Base-by-base conservation (phyloP, 352 stramenopile species). In the Pythium utonaiense region DNA sequence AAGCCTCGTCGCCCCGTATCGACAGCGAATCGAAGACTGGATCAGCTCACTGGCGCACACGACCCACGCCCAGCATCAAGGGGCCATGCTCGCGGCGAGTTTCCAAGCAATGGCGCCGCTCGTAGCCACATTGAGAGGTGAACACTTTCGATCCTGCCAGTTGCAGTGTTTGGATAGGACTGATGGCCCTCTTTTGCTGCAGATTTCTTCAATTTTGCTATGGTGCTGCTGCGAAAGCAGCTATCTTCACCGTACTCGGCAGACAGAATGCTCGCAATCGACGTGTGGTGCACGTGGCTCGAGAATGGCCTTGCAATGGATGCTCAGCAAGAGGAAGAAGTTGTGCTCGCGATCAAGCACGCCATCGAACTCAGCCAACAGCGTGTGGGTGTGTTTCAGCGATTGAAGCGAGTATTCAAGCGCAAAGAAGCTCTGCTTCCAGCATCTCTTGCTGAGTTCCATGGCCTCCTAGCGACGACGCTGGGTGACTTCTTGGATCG, bases 161-260 rank as follows among this genome's bases (percentile, higher is more conserved):
- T 6, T 3, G 52, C 14, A 53, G 36, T 16, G 50, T 14, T 28
- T 9, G 8, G 10, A 36, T 22, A 21, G 21, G 50, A 41, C 17
- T 47, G 36, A 47, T n/a, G n/a, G 6, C n/a, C 9, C 24, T 57
- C 12, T 25, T 6, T 34, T n/a, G 16, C 33, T 1, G 2, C 53
- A 92, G 83, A 88, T 53, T 76, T 92, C 25, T 91, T 86, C 62
- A 82, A 79, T 31, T 91, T 91, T 66, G 28, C 86, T n/a, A 91
- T 94, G 82, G 60, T 94, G 28, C 83, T 92, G 54, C 60, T 92
- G 50, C 71, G 80, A 3, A 94, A 94, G n/a, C 62, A 89, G 6
- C 50, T 94, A 14, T 88, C 80, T 10, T 77, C 75, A 21, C 60
- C 72, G 1, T 76, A 81, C 40, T 54, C 40, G 14, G 21, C 47